Base-by-base conservation (phyloP, 345 rosid species). In the Draba incana region DNA sequence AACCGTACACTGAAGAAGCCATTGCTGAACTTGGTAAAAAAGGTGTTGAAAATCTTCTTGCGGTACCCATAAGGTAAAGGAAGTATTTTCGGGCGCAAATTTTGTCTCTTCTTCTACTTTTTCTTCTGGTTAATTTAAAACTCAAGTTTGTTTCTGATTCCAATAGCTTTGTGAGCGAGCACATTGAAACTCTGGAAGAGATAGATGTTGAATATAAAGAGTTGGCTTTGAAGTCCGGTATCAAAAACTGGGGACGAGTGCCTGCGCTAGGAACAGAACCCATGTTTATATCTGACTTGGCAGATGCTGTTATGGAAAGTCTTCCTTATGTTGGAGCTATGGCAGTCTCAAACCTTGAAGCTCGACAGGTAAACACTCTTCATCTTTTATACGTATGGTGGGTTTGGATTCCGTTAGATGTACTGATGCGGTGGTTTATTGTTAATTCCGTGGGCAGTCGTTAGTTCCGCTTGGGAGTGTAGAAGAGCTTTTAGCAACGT, bases 301-400 rank as follows among this genome's bases (percentile, higher is more conserved):
- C 99, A 31, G 97, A 94, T 84, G 99, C 99, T 28, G 95, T 94
- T 70, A 84, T 89, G 60, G 97, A 91, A 83, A 86, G 92, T 75
- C 99, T 94, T 45, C 99, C 99, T 1, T 94, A 94, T 75, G 99
- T 91, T 69, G 99, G 97, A 57, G 97, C 97, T 61, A 89, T 94
- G 99, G 99, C 96, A 10, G 93, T 87, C 59, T 94, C 97, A 56
- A 91, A 87, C 81, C 90, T 91, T 58, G 97, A 94, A 84, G 99
- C 99, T 81, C 89, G 97, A 71, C 99, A 91, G 95, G 99, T 91
- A 80, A 62, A 15, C 8, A 47, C 24, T 68, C 57, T 30, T 57
- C 2, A n/a, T 53, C 62, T 43, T 60, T 55, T 20, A 15, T 55
- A 55, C 16, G 42, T 33, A 4, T 31, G 15, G 43, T 11, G 35